Base-by-base conservation (phyloP, 2,329 filamentous ascomycete species). In the Colletotrichum caudatum region DNA sequence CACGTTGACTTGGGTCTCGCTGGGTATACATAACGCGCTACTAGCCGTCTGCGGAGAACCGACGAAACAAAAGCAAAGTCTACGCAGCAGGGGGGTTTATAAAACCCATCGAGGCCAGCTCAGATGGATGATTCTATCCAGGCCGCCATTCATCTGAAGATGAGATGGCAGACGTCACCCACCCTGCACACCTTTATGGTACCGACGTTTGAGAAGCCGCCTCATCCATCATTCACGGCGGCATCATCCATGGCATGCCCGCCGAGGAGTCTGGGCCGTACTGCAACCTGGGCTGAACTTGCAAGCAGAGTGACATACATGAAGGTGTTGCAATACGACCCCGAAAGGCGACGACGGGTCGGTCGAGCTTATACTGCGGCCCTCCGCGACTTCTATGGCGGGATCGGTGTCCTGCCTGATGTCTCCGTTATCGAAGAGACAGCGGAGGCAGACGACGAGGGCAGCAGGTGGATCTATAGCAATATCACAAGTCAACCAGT, bases 61-160 rank as follows among this genome's bases (percentile, higher is more conserved):
- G 18, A n/a, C 20, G 18, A 56, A 35, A 9, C 11, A 56, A 18
- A 37, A 7, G 20, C 20, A 35, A 8, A 56, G 20, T 37, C 20
- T 16, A 39, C 53, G 20, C 53, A 37, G 33, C 20, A 37, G 33
- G 33, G 33, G 53, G 8, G 6, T 29, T 29, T n/a, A 18, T 20
- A 33, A 33, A 7, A 14, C 11, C 53, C 33, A 20, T 7, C 53
- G 20, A 56, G 33, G 11, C 53, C 20, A 35, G 5, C 9, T 14
- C 29, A 37, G 33, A n/a, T 33, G 29, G 29, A 11, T 56, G 35
- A 33, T 33, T 23, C 33, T 39, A 57, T 35, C 33, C 20, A 7
- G 20, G n/a, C n/a, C 35, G 12, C 11, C 54, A 23, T 53, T 57
- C 54, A n/a, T 39, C 54, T 57, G 20, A 56, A 56, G 53, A 57